Base-by-base conservation (phyloP, 805 yeast species). In the Saturnispora kantuleensis region DNA sequence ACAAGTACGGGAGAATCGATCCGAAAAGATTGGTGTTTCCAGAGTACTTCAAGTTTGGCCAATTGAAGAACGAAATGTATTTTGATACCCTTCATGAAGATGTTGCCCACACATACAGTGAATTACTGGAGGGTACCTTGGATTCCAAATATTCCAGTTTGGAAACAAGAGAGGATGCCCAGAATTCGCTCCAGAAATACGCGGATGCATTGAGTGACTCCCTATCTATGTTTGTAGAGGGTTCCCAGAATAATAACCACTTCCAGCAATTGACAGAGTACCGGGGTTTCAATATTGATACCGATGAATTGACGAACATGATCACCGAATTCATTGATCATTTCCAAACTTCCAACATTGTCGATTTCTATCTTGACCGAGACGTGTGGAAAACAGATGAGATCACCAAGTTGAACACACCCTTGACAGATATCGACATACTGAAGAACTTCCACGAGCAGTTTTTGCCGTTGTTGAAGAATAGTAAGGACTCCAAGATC, bases 21-120 rank as follows among this genome's bases (percentile, higher is more conserved):
- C 11, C 4, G 10, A 35, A 48, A n/a, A 39, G 33, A 16, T 26
- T 38, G 12, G 41, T 42, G 8, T 16, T 67, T 55, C 18, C 69
- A 70, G 10, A 69, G 59, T 31, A 55, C 58, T 4, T 57, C 55
- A 3, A 58, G 43, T 1, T 36, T 56, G n/a, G 77, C 71, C 13
- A 79, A 51, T 37, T 69, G 69, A 17, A 77, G 52, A 45, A 81
- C 71, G 38, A 80, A 56, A 41, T 75, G 77, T 10, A 73, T 56
- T n/a, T 77, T 62, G 49, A 31, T 37, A 11, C 21, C 28, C 18
- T 42, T 18, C 21, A 21, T 11, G 44, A 28, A 16, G 31, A 36
- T 10, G 28, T 37, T 36, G 12, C 18, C 13, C 16, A 31, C 16
- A 28, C 26, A 8, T 39, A 39, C 15, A 10, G 7, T 9, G 10